These are phyloP conservation scores for Gnomoniopsis sp. DNA, from an alignment of 2,329 filamentous ascomycete genomes.

Conservation along the genomic window DNA sequence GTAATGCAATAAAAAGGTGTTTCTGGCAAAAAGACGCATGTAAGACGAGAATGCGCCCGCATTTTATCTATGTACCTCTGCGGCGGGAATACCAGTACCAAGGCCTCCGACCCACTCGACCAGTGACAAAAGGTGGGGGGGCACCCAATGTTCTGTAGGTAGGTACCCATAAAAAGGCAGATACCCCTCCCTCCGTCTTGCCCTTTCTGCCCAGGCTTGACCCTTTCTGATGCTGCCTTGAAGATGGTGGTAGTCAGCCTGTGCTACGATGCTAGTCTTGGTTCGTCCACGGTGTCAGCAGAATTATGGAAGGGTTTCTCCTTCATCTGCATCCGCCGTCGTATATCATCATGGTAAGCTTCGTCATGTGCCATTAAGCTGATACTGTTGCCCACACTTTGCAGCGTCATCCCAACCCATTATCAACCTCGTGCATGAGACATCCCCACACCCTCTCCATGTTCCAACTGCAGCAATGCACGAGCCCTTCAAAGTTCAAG, in stretches of 20 bases:
- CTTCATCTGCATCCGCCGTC: too few species aligned
- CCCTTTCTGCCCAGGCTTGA: too few species aligned
- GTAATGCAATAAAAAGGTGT: not conserved
- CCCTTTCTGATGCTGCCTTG: too few species aligned
- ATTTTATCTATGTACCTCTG: too few species aligned
- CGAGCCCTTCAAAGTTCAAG: not conserved
- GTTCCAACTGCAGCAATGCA: slow-evolving; percentile 3
- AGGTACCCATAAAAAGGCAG: too few species aligned
- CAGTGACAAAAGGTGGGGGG: not conserved
- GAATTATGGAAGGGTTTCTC: not conserved
- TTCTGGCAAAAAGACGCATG: not conserved
- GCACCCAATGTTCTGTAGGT: too few species aligned
- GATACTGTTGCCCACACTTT: not conserved
- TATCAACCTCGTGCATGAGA: not conserved
- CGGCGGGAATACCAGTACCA: not conserved
- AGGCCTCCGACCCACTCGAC: not conserved
- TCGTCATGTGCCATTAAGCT: not conserved
- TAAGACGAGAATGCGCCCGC: not conserved
- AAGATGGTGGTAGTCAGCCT: not conserved
- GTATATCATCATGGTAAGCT: not conserved
- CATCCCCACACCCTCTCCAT: not conserved
- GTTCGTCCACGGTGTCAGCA: not conserved
- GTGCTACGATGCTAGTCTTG: not conserved
- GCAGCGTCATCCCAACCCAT: not conserved
- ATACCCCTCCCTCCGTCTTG: too few species aligned